Base-by-base conservation (phyloP, 2,329 filamentous ascomycete species). In the Diaporthe nobilis region DNA sequence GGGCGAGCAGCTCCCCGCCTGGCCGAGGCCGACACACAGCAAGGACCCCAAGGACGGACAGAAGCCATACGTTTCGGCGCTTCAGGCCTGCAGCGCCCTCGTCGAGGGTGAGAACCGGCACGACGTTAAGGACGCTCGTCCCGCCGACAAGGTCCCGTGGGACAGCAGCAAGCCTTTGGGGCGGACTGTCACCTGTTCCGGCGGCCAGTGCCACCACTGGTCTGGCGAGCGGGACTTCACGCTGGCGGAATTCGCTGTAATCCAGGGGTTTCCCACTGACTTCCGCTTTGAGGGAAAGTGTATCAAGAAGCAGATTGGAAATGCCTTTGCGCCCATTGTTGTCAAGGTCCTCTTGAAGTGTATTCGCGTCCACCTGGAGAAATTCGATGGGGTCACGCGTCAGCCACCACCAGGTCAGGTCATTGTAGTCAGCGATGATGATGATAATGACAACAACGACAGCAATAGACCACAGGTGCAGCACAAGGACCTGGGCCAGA, bases 271-370 rank as follows among this genome's bases (percentile, higher is more conserved):
- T 71, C 93, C 93, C 0, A 76, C 84, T 0, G 81, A 85, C 2
- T 93, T 94, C 81, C 81, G 82, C 0, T 96, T 96, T 79, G 77
- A 84, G 0, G 84, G 83, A 0, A 85, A 82, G 0, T 81, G 82
- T 20, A 84, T 90, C 22, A 89, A 89, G 78, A 89, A 86, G 77
- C 94, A 95, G 81, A 94, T 96, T 77, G 94, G 94, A 0, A 96
- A 97, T 80, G 94, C 94, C 0, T 95, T 96, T 22, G 93, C 95
- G 0, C 91, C 94, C 0, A 85, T 85, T 39, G 88, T 89, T 0
- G 90, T 90, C 3, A 83, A 84, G 37, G 82, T 87, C 0, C 79
- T 91, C 0, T 90, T 88, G 77, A 80, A 81, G n/a, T 87, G 90
- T 67, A 79, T 91, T 12, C 82, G 86, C 25, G 77, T 81, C 10